Conservation (phyloP, 139 green algal species). For the Haematococcus lacustris region DNA sequence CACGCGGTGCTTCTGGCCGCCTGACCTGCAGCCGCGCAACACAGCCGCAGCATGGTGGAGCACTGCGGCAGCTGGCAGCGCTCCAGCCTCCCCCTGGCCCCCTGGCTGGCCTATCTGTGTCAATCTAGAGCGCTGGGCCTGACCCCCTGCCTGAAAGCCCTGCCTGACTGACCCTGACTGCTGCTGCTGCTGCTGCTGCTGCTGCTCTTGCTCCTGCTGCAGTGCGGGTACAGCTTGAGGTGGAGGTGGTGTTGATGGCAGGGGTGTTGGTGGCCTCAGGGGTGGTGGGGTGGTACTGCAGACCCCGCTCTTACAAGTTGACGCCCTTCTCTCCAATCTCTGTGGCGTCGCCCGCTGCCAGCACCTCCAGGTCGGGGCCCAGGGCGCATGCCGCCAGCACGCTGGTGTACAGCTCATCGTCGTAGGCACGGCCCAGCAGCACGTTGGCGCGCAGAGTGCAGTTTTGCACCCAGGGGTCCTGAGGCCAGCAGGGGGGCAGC, state of each 20-base stretch:
- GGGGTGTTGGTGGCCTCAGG: background rate
- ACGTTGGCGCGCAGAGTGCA: slow-evolving; percentile 69
- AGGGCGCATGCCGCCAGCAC: slow-evolving; percentile 54
- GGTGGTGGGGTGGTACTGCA: background rate
- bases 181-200: slow-evolving; percentile 44
- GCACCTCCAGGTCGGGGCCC: slow-evolving; percentile 47
- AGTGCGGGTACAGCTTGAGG: slow-evolving; percentile 17
- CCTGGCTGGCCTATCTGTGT: no score
- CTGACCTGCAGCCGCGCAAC: slow-evolving; percentile 4
- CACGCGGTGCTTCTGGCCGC: slow-evolving; percentile 31
- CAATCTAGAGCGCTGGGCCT: no score
- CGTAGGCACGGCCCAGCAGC: slow-evolving; percentile 49
- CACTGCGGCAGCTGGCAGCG: background rate
- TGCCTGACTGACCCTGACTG: slow-evolving; percentile 14
- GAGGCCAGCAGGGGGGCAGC: slow-evolving; percentile 7
- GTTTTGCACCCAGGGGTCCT: slow-evolving; percentile 83
- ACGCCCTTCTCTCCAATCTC: slow-evolving; percentile 66
- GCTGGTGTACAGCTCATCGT: slow-evolving; percentile 43
- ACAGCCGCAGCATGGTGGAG: background rate
- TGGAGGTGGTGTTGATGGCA: background rate
- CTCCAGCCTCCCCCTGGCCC: background rate
- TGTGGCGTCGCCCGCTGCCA: slow-evolving; percentile 65
- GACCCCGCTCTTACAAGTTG: slow-evolving; percentile 33
- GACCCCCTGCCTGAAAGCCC: no score
- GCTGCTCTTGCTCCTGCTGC: slow-evolving; percentile 27